Evolutionary conservation across 768 basidiomycete species (phyloP), one percentile per base, ranked within the genome.

Genomic region (Psilocybe tampanensis): DNA sequence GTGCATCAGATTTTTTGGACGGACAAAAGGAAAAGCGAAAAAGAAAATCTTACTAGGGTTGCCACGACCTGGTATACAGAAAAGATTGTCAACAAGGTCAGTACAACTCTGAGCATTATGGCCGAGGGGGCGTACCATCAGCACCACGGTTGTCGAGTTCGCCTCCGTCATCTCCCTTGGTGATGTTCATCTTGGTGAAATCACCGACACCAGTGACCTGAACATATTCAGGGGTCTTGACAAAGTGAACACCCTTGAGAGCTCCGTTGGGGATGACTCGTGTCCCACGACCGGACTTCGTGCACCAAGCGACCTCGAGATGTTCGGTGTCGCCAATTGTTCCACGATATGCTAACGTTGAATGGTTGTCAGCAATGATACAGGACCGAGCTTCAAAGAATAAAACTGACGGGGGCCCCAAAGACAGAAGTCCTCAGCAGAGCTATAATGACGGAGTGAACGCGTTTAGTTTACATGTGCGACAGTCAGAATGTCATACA

Each of bases 131-230:
- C 29, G 4, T 29, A 69, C 76, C 77, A 63, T 89, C 88, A 57
- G 88, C 84, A 47, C 88, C 89, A 48, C 85, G 78, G 43, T 88
- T 83, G 68, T 92, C 88, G 41, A 91, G 77, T 68, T 94, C 92
- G 52, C 92, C 92, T 24, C 78, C 79, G 19, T 64, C 72, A 64
- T 94, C 92, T 3, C 70, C 74, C 0, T 64, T 48, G 1, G 67
- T 66, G 36, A 94, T 67, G 72, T 90, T 81, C 65, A 95, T 69
- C 59, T 74, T 81, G 21, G 88, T 89, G 60, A 92, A 78, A 67
- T 94, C 83, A 24, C 89, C 88, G 39, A 81, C 74, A 22, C 90
- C 88, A 64, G 76, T 79, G 64, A 75, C 74, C 67, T 88, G 86
- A 17, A 87, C 75, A 64, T 89, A 91, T 59, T 85, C 78, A 3